Conservation (phyloP, 768 basidiomycete genomes). For the Lactarius akahatsu region DNA sequence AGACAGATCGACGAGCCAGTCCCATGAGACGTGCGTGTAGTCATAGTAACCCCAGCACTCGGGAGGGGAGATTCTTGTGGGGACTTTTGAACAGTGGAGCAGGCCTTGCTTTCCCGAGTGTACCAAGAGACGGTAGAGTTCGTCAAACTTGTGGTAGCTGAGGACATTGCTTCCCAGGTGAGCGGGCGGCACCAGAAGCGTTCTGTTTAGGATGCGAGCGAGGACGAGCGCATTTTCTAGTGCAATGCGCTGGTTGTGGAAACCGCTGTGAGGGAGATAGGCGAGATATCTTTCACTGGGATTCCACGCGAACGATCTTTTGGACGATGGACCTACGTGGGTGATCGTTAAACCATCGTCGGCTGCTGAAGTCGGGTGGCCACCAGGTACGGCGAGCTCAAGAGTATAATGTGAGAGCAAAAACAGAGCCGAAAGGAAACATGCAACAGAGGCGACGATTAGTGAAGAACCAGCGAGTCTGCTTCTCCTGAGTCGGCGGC, state of each 20-base stretch:
- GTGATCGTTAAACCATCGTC: background rate
- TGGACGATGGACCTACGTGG: slow-evolving; percentile 1
- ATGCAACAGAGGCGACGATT: background rate
- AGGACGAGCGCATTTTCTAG: slow-evolving; percentile 83
- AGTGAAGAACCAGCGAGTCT: slow-evolving; percentile 1
- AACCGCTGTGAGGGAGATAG: slow-evolving; percentile 81
- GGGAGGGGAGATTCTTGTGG: slow-evolving; percentile 40
- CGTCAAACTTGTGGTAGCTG: slow-evolving; percentile 56
- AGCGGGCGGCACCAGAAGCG: slow-evolving; percentile 74
- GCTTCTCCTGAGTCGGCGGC: background rate
- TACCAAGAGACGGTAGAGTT: slow-evolving; percentile 41
- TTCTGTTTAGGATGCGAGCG: slow-evolving; percentile 67
- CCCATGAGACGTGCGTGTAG: slow-evolving; percentile 68
- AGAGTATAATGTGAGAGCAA: background rate
- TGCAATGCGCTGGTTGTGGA: slow-evolving; percentile 85
- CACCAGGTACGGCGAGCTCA: background rate
- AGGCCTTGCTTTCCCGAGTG: slow-evolving; percentile 51
- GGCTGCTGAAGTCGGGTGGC: background rate
- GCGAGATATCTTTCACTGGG: slow-evolving; percentile 53
- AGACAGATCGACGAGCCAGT: slow-evolving; percentile 61
- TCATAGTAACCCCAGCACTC: slow-evolving; percentile 62
- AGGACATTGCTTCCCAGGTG: slow-evolving; percentile 62
- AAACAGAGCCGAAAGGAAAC: background rate
- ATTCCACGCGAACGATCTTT: slow-evolving; percentile 11
- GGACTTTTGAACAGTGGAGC: slow-evolving; percentile 48